phyloP scores from a whole-genome alignment of 1,284 basidiomycete species.

The Gomphus bonarii region DNA sequence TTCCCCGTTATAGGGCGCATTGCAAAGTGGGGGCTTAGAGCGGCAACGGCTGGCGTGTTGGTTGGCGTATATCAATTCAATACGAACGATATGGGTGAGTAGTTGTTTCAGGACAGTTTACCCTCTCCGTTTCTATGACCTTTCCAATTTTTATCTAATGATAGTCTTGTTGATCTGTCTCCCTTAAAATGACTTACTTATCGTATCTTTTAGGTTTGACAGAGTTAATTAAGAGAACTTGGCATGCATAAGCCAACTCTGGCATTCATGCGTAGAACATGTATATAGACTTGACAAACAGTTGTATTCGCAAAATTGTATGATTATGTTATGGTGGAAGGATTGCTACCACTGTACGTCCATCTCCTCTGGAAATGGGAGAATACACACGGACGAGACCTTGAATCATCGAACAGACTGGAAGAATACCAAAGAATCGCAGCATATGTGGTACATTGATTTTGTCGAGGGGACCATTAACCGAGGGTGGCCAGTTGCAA shows the following conservation, averaged over 20 bases:
- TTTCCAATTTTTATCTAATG: too few species aligned
- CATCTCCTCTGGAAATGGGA: too few species aligned
- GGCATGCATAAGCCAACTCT: conserved; percentile 39
- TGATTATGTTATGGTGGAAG: too few species aligned
- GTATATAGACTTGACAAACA: neutral
- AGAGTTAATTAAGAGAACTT: conserved; percentile 56
- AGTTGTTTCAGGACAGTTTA: neutral
- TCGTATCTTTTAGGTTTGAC: conserved; percentile 43
- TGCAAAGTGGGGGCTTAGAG: conserved; percentile 66
- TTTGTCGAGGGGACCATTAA: too few species aligned
- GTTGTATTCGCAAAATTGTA: too few species aligned
- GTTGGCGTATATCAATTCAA: conserved; percentile 96
- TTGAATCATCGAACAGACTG: too few species aligned
- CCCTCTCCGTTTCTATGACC: too few species aligned
- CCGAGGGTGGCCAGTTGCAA: too few species aligned
- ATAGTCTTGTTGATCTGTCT: neutral
- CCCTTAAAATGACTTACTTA: conserved; percentile 5
- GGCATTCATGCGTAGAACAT: neutral
- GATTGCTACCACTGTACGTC: too few species aligned
- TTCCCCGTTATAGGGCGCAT: conserved; percentile 72
- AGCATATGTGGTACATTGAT: too few species aligned
- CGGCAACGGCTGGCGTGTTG: conserved; percentile 74
- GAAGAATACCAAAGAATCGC: too few species aligned
- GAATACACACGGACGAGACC: too few species aligned
- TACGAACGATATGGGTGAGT: conserved; percentile 90